Conservation (phyloP, 345 rosid genomes). For the Mallotus nudiflorus region DNA sequence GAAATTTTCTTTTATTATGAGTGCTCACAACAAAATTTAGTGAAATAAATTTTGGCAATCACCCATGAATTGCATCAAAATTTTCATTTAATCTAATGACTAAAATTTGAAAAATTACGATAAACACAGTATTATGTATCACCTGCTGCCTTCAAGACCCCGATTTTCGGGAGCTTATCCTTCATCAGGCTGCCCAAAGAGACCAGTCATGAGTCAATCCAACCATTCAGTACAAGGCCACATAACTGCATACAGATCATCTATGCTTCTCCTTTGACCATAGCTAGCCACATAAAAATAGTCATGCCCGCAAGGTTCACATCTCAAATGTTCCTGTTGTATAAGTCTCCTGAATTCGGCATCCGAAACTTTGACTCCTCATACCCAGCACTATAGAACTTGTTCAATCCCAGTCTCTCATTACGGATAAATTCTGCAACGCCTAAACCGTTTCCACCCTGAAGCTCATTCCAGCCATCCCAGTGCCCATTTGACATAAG, state of each 20-base stretch:
- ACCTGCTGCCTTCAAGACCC: slow-evolving; percentile 43
- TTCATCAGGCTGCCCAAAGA: slow-evolving; percentile 34
- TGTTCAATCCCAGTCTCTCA: slow-evolving; percentile 62
- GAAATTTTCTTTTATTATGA: too few relatives aligned
- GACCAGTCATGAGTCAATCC: slow-evolving; percentile 29
- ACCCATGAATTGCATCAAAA: neutral
- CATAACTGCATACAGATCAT: neutral
- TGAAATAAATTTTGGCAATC: neutral
- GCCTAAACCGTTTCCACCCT: slow-evolving; percentile 52
- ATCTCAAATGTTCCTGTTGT: slow-evolving; percentile 76
- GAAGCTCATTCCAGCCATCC: slow-evolving; percentile 77
- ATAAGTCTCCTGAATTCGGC: slow-evolving; percentile 67
- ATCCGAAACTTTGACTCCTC: slow-evolving; percentile 68
- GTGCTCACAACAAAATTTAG: neutral
- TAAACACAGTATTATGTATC: neutral
- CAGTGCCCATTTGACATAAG: slow-evolving; percentile 61
- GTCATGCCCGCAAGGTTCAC: slow-evolving; percentile 36
- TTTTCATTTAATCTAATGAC: neutral
- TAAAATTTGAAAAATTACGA: too few relatives aligned
- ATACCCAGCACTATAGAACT: slow-evolving; percentile 51
- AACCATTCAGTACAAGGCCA: slow-evolving; percentile 23
- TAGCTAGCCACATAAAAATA: slow-evolving; percentile 24
- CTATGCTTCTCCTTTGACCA: slow-evolving; percentile 17
- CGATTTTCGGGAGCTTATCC: slow-evolving; percentile 33
- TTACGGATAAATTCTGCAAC: slow-evolving; percentile 72